Evolutionary conservation across 306 rosid species (phyloP).

Genomic region (Biancaea sappan): DNA sequence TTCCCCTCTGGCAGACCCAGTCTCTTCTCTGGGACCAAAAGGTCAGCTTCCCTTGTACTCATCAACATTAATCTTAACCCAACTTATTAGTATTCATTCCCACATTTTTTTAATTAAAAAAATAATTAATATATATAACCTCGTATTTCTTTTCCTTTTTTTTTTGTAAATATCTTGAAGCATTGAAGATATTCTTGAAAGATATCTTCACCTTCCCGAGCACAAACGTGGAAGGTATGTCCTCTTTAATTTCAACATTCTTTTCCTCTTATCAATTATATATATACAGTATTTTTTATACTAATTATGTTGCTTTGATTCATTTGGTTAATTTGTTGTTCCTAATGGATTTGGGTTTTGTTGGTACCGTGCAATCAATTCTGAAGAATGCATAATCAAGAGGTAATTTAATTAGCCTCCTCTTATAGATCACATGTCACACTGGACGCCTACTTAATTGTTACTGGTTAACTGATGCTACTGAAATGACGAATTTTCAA

Average conservation of each 20-base stretch:
- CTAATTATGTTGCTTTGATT: background rate
- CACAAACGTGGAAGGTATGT: constrained; percentile 52
- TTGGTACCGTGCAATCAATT: constrained; percentile 23
- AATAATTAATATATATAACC: background rate
- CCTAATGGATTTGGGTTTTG: background rate
- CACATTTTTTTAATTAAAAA: background rate
- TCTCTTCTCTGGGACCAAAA: constrained; percentile 57
- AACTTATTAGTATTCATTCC: background rate
- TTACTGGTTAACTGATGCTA: background rate
- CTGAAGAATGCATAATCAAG: constrained; percentile 55
- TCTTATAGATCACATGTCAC: background rate
- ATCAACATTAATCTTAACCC: background rate
- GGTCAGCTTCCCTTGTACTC: constrained; percentile 31
- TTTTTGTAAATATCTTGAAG: constrained; percentile 34
- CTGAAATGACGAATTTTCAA: constrained; percentile 6
- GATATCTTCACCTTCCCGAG: constrained; percentile 52
- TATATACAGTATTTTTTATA: too few relatives aligned
- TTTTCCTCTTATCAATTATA: constrained; percentile 28
- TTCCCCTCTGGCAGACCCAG: constrained; percentile 62
- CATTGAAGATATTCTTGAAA: constrained; percentile 60
- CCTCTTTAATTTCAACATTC: background rate
- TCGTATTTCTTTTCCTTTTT: background rate
- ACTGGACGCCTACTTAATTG: background rate
- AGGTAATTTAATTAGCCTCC: constrained; percentile 46
- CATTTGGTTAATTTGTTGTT: background rate